Evolutionary conservation across 2,329 filamentous ascomycete species (phyloP).

Genomic region (Penicillium janthinellum): DNA sequence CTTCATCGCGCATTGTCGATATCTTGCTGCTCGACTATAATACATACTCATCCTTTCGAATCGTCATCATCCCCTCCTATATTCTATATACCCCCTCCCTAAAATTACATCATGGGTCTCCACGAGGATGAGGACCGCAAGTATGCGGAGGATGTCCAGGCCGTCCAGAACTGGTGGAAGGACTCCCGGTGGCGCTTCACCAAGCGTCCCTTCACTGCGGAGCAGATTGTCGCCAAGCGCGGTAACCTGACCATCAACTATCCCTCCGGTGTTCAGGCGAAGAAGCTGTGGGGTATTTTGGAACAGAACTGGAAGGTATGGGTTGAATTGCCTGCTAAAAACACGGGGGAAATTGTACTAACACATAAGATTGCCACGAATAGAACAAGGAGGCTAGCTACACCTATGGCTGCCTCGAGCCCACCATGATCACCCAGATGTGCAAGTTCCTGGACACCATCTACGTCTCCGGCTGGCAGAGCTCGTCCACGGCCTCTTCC

Average conservation of each 20-base stretch:
- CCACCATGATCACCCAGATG: constrained; percentile 99
- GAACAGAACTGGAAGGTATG: constrained; percentile 80
- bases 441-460: constrained; percentile 98
- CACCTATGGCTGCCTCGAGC: constrained; percentile 96
- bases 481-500: constrained; percentile 90
- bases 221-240: constrained; percentile 95
- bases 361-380: constrained; percentile 6
- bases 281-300: constrained; percentile 92
- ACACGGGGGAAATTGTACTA: constrained; percentile 4
- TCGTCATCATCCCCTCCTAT: neutral
- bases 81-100: constrained; percentile 15
- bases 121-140: constrained; percentile 70
- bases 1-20: constrained; percentile 3
- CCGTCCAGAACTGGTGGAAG: constrained; percentile 92
- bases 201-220: constrained; percentile 88
- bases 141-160: constrained; percentile 79
- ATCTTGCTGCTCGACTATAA: constrained; percentile 5
- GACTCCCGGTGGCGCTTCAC: constrained; percentile 92
- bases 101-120: constrained; percentile 40
- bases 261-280: constrained; percentile 81
- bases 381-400: constrained; percentile 83
- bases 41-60: constrained; percentile 10
- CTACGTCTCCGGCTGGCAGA: constrained; percentile 99
- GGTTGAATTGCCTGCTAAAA: neutral
- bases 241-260: constrained; percentile 90